Evolutionary conservation across 164 flowering plant genomes (phyloP).

Genomic region (Liriodendron chinense): DNA sequence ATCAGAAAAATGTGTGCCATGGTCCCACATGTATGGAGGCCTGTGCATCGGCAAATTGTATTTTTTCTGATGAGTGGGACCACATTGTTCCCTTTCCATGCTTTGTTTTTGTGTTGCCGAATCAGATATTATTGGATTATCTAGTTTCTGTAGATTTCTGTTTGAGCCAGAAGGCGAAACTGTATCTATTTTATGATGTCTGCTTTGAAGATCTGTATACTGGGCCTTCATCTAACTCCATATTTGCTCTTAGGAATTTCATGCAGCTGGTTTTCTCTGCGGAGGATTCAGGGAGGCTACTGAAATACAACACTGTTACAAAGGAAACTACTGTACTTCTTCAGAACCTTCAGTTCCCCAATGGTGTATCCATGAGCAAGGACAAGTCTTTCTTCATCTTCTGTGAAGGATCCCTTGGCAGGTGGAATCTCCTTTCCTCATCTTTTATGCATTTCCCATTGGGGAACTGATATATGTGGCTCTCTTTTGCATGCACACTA

Average conservation of each 20-base stretch:
- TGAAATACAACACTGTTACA: slow-evolving; percentile 70
- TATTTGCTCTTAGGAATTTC: slow-evolving; percentile 56
- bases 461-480: too few relatives aligned
- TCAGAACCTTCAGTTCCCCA: slow-evolving; percentile 66
- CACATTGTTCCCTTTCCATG: neutral
- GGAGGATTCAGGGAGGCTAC: slow-evolving; percentile 74
- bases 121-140: too few relatives aligned
- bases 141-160: neutral
- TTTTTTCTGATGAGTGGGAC: neutral
- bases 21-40: neutral
- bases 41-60: neutral
- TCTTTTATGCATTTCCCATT: too few relatives aligned
- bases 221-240: neutral
- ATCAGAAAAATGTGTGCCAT: too few relatives aligned
- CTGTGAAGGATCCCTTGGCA: too few relatives aligned
- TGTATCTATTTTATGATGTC: neutral
- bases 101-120: neutral
- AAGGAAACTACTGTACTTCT: slow-evolving; percentile 69
- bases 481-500: too few relatives aligned
- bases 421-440: too few relatives aligned
- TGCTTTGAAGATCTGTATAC: neutral
- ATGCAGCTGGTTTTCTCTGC: slow-evolving; percentile 74
- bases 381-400: slow-evolving; percentile 29
- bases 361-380: slow-evolving; percentile 82
- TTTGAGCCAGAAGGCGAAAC: neutral